Evolutionary conservation across 257 asterid genomes (phyloP), one percentile per base, ranked within the genome.

Genomic region (Solanum clarkiae): DNA sequence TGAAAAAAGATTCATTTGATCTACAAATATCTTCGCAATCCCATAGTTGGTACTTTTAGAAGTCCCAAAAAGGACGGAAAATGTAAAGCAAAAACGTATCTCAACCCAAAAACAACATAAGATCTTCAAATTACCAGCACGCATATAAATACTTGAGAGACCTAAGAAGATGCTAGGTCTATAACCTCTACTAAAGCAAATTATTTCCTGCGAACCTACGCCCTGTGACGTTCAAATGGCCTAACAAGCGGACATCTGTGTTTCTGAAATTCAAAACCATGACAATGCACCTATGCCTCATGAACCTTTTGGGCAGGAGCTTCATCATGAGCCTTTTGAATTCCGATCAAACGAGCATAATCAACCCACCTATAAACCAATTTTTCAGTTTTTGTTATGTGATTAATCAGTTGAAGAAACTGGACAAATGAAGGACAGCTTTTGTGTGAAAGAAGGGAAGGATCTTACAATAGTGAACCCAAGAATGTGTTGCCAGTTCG

Each of bases 401-500:
- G 40, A 45, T 20, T 51, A 47, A 55, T 56, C 18, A 29, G 75
- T 45, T 82, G 8, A 66, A 66, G 72, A 36, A 32, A 42, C 42
- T 29, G 24, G 54, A 45, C 59, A 18, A 24, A 49, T 36, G 62
- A 40, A 45, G 13, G 7, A 49, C 36, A 32, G 22, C 68, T 51
- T 77, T 77, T 9, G 17, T 9, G 17, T 16, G 10, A 17, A 72
- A 53, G 63, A 80, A 84, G 70, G 29, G 84, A 87, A 54, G 83
- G 85, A 86, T 82, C 99, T 94, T 88, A 93, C 99, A 93, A 82
- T 87, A 93, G 83, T 59, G 99, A 94, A 85, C 98, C 98, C 90
- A 93, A 87, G 88, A 84, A 93, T 40, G 99, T 96, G 93, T 96
- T 94, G 88, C 98, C 97, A 70, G 98, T 96, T 87, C 99, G 93